phyloP scores from a whole-genome alignment of 208 protist species.

The Crithidia expoeki region DNA sequence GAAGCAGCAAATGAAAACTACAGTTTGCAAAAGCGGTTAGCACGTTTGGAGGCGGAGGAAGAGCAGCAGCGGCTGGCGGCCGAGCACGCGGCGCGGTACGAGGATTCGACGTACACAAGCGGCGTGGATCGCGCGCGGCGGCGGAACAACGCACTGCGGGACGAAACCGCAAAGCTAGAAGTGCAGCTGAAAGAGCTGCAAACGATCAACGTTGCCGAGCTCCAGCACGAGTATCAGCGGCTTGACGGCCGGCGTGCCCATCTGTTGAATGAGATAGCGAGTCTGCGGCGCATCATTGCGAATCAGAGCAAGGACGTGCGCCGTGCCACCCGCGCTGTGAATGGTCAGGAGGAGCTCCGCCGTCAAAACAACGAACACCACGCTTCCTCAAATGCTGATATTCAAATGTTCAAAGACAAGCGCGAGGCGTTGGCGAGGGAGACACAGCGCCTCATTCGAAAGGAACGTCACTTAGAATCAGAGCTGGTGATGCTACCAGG shows the following conservation, averaged over 20 bases:
- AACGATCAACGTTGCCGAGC: slow-evolving; percentile 64
- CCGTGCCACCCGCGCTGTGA: slow-evolving; percentile 53
- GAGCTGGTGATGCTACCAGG: slow-evolving; percentile 32
- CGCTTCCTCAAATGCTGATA: slow-evolving; percentile 58
- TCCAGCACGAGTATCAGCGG: slow-evolving; percentile 69
- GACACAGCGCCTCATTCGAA: slow-evolving; percentile 34
- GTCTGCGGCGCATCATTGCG: slow-evolving; percentile 76
- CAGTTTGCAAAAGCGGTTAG: slow-evolving; percentile 49
- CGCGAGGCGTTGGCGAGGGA: slow-evolving; percentile 52
- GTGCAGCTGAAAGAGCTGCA: slow-evolving; percentile 57
- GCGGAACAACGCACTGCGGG: slow-evolving; percentile 58
- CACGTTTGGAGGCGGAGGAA: slow-evolving; percentile 58
- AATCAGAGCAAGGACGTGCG: slow-evolving; percentile 78
- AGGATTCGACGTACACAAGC: slow-evolving; percentile 36
- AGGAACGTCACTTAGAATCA: slow-evolving; percentile 30
- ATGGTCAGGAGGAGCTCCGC: slow-evolving; percentile 59
- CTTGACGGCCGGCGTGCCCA: slow-evolving; percentile 64
- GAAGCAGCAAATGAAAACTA: slow-evolving; percentile 62
- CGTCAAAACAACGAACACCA: slow-evolving; percentile 72
- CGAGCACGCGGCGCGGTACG: slow-evolving; percentile 29
- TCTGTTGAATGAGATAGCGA: slow-evolving; percentile 76
- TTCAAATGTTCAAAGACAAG: slow-evolving; percentile 67
- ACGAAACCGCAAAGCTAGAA: slow-evolving; percentile 60
- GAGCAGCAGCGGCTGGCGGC: slow-evolving; percentile 25
- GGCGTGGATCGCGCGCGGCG: slow-evolving; percentile 46